A percentile compares a stretch with the other conserved stretches of the same genome.
Evolutionary conservation across 306 rosid species (phyloP).

Genomic region (Quercus rubra): DNA sequence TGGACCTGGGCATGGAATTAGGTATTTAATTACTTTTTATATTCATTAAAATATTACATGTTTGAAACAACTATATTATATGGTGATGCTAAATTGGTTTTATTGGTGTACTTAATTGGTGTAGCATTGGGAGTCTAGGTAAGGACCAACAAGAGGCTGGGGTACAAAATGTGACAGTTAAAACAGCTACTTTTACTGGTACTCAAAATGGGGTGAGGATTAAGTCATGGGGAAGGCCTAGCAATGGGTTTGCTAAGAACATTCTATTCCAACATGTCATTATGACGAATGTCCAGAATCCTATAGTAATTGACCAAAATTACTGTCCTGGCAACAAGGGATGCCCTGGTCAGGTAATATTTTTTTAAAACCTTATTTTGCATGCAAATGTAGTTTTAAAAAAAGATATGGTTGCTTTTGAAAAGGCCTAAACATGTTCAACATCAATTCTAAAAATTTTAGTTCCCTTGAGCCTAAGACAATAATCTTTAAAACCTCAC

Average conservation of each 20-base stretch:
- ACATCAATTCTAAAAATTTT: no score
- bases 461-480: no score
- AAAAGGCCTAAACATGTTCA: background rate
- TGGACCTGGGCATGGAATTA: conserved; percentile 69
- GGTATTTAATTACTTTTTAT: conserved; percentile 12
- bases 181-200: conserved; percentile 23
- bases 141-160: conserved; percentile 35
- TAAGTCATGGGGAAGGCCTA: conserved; percentile 49
- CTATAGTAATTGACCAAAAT: conserved; percentile 46
- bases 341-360: conserved; percentile 42
- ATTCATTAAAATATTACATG: background rate
- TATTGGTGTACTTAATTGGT: background rate
- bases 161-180: conserved; percentile 59
- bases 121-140: conserved; percentile 57
- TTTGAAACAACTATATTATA: background rate
- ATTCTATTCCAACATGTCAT: no score
- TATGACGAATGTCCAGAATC: no score
- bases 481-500: no score
- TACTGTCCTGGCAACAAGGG: conserved; percentile 38
- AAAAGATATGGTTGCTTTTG: background rate
- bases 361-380: background rate
- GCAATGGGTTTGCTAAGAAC: no score
- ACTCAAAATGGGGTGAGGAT: conserved; percentile 50
- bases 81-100: background rate
- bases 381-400: no score